Percentiles rank a stretch among this genome's conserved stretches.
These are phyloP conservation scores for Hymenoscyphus salicellus DNA, from an alignment of 2,329 filamentous ascomycete species.

Conservation along the genomic window DNA sequence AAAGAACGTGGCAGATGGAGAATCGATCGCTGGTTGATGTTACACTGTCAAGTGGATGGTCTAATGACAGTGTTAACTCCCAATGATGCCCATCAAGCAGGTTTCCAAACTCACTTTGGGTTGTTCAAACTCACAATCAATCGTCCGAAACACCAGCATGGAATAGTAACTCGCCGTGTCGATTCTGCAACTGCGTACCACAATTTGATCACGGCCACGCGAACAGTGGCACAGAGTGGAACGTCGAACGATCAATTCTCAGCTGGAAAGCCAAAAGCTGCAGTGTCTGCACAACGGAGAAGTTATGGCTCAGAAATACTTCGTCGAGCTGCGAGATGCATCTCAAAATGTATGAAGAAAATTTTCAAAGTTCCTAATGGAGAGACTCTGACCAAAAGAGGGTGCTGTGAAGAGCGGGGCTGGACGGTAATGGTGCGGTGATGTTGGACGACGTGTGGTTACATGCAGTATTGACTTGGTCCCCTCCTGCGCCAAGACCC, in stretches of 20 bases:
- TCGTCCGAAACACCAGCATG: neutral
- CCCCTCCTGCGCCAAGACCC: neutral
- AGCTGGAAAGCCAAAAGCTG: neutral
- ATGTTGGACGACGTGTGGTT: constrained; percentile 2
- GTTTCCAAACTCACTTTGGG: neutral
- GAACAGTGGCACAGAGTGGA: neutral
- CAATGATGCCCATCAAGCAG: neutral
- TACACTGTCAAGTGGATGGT: neutral
- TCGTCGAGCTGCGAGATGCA: neutral
- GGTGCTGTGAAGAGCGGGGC: neutral
- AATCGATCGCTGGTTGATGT: neutral
- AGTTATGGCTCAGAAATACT: neutral
- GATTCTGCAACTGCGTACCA: neutral
- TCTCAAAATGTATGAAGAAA: neutral
- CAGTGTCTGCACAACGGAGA: neutral
- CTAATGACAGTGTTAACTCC: neutral
- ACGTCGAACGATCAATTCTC: neutral
- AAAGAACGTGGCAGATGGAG: neutral
- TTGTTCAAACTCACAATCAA: neutral
- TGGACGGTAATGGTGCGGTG: neutral
- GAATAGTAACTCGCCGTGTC: neutral
- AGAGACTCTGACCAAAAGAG: neutral
- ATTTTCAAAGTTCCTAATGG: neutral
- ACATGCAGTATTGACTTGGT: constrained; percentile 1
- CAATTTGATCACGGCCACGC: constrained; percentile 3